phyloP scores from a whole-genome alignment of 495 filamentous ascomycete species.

The Penicillium mononematosum region DNA sequence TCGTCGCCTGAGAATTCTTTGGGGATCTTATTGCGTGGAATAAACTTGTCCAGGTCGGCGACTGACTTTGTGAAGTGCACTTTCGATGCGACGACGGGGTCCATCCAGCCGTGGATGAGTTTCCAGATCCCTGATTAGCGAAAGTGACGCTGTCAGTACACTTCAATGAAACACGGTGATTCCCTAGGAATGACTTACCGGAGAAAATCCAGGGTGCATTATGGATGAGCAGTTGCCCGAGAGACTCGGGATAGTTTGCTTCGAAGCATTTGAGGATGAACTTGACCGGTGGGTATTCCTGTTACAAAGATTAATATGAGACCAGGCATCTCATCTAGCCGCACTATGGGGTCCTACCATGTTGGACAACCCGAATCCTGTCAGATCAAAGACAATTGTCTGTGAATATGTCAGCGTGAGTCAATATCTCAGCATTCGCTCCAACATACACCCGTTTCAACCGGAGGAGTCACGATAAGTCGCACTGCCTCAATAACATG shows the following conservation, averaged over 20 bases:
- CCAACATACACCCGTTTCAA: conserved; percentile 77
- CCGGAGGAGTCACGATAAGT: conserved; percentile 64
- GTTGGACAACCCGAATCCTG: conserved; percentile 68
- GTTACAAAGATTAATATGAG: neutral
- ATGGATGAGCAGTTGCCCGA: conserved; percentile 82
- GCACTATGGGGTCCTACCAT: conserved; percentile 58
- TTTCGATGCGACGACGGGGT: conserved; percentile 85
- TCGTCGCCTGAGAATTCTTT: conserved; percentile 77
- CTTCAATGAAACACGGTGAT: neutral
- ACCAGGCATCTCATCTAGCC: too few relatives aligned
- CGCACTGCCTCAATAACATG: conserved; percentile 83
- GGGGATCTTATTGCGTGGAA: conserved; percentile 62
- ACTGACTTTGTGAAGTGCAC: conserved; percentile 81
- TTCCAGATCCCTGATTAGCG: conserved; percentile 61
- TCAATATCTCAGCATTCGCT: neutral
- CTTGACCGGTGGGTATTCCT: conserved; percentile 90
- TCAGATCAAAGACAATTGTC: conserved; percentile 89
- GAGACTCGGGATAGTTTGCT: conserved; percentile 85
- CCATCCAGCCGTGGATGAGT: conserved; percentile 87
- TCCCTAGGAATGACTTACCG: conserved; percentile 40
- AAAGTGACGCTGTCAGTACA: conserved; percentile 7
- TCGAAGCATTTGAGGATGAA: conserved; percentile 97
- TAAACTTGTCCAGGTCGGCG: conserved; percentile 71
- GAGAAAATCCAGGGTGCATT: conserved; percentile 92
- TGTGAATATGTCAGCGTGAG: conserved; percentile 24